These are phyloP conservation scores for Cladophialophora psammophila DNA, from an alignment of 2,329 filamentous ascomycete genomes.

Conservation along the genomic window DNA sequence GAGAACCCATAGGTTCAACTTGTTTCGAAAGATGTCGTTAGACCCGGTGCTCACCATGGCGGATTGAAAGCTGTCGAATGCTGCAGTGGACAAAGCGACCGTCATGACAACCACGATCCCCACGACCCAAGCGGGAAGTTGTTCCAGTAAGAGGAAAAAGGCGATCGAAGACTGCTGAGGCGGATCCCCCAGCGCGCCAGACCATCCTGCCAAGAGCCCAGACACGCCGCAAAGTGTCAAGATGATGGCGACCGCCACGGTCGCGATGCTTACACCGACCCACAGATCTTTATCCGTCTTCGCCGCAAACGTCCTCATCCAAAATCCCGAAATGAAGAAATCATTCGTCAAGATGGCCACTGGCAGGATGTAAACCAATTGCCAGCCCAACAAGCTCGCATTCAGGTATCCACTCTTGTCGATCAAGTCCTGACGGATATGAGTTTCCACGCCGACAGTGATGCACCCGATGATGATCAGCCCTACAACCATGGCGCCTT, in stretches of 20 bases:
- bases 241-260: slow-evolving; percentile 70
- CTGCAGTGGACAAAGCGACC: slow-evolving; percentile 75
- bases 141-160: slow-evolving; percentile 76
- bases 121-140: slow-evolving; percentile 80
- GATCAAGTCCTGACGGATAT: slow-evolving; percentile 74
- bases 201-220: slow-evolving; percentile 80
- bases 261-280: slow-evolving; percentile 75
- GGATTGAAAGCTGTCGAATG: slow-evolving; percentile 81
- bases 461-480: slow-evolving; percentile 79
- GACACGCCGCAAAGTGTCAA: slow-evolving; percentile 75
- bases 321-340: slow-evolving; percentile 85
- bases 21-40: slow-evolving; percentile 85
- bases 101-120: slow-evolving; percentile 83
- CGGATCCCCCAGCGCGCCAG: slow-evolving; percentile 71
- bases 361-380: slow-evolving; percentile 83
- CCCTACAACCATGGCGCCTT: slow-evolving; percentile 77
- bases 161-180: slow-evolving; percentile 70
- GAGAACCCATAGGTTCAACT: slow-evolving; percentile 76
- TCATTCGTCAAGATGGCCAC: slow-evolving; percentile 83
- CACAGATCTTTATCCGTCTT: slow-evolving; percentile 78
- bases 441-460: slow-evolving; percentile 76
- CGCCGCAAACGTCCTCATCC: slow-evolving; percentile 83
- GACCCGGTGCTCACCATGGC: slow-evolving; percentile 86
- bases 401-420: slow-evolving; percentile 73
- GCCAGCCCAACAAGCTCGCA: slow-evolving; percentile 77